phyloP scores from a whole-genome alignment of 1,284 basidiomycete species.

The Microbotryum violaceum region DNA sequence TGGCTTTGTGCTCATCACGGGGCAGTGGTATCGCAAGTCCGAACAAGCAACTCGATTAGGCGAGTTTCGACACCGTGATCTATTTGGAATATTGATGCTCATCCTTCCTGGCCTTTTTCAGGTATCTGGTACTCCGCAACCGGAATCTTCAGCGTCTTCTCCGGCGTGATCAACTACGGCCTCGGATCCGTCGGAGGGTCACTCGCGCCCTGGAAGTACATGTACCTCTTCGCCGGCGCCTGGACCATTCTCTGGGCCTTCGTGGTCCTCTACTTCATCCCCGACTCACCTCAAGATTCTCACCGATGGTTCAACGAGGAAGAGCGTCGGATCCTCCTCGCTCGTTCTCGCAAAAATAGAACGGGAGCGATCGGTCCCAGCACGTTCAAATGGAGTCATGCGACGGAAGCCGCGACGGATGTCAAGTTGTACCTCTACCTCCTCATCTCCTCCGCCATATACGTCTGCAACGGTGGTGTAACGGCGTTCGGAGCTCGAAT shows the following conservation, averaged over 20 bases:
- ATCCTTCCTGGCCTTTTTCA: not conserved
- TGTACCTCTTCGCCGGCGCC: slow-evolving; percentile 47
- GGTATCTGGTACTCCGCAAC: slow-evolving; percentile 49
- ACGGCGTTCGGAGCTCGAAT: slow-evolving; percentile 47
- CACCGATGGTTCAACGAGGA: slow-evolving; percentile 41
- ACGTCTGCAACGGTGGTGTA: slow-evolving; percentile 42
- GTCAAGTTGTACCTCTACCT: slow-evolving; percentile 47
- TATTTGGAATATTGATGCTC: not conserved
- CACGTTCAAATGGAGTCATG: slow-evolving; percentile 41
- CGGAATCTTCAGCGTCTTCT: slow-evolving; percentile 44
- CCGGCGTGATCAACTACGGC: slow-evolving; percentile 47
- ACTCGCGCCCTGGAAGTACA: slow-evolving; percentile 47
- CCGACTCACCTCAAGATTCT: slow-evolving; percentile 43
- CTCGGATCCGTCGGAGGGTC: slow-evolving; percentile 41
- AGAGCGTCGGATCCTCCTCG: slow-evolving; percentile 41
- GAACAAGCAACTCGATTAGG: slow-evolving; percentile 33
- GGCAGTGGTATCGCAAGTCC: slow-evolving; percentile 47
- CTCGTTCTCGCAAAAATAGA: slow-evolving; percentile 41
- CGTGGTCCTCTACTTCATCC: slow-evolving; percentile 44
- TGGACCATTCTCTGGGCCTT: slow-evolving; percentile 46
- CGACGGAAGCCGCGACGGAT: slow-evolving; percentile 44
- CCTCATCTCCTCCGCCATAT: slow-evolving; percentile 40
- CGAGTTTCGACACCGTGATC: not conserved
- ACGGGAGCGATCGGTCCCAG: slow-evolving; percentile 33
- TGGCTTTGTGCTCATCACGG: slow-evolving; percentile 47